phyloP scores from a whole-genome alignment of 2,329 filamentous ascomycete species.

The Neocucurbitaria cava region DNA sequence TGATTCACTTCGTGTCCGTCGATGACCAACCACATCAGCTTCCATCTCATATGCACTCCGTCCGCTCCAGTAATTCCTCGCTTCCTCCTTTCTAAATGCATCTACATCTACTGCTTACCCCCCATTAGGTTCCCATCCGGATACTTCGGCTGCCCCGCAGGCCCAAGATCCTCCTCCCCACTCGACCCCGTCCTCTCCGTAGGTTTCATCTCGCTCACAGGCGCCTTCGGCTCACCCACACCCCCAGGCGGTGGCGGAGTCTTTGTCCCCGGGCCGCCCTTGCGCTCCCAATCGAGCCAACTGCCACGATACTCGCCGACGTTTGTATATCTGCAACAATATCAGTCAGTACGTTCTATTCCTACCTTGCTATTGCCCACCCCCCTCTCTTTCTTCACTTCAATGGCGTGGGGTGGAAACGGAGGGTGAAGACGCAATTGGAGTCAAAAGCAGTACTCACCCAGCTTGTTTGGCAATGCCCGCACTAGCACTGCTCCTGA shows the following conservation, averaged over 20 bases:
- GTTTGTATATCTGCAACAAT: slow-evolving; percentile 61
- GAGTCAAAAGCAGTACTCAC: too few relatives aligned
- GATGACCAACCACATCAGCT: too few relatives aligned
- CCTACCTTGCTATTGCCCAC: slow-evolving; percentile 30
- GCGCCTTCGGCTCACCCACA: slow-evolving; percentile 22
- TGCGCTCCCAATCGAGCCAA: slow-evolving; percentile 82
- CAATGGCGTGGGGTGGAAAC: too few relatives aligned
- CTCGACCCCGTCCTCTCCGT: slow-evolving; percentile 13
- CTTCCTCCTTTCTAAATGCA: neutral
- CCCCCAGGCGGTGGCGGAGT: slow-evolving; percentile 24
- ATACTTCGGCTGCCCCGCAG: slow-evolving; percentile 11
- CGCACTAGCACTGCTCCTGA: slow-evolving; percentile 80
- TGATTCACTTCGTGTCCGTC: too few relatives aligned
- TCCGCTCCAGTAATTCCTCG: neutral
- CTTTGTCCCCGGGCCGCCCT: slow-evolving; percentile 64
- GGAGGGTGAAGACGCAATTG: too few relatives aligned
- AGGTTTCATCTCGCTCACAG: slow-evolving; percentile 21
- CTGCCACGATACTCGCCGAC: slow-evolving; percentile 77
- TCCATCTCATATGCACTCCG: neutral
- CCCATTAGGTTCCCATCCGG: slow-evolving; percentile 11
- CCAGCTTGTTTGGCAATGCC: slow-evolving; percentile 78
- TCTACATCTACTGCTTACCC: slow-evolving; percentile 14
- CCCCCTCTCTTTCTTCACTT: too few relatives aligned
- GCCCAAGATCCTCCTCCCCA: slow-evolving; percentile 24
- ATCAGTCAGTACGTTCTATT: neutral